These are phyloP conservation scores for Solanum sejunctum DNA, from an alignment of 257 asterid genomes.

Conservation along the genomic window DNA sequence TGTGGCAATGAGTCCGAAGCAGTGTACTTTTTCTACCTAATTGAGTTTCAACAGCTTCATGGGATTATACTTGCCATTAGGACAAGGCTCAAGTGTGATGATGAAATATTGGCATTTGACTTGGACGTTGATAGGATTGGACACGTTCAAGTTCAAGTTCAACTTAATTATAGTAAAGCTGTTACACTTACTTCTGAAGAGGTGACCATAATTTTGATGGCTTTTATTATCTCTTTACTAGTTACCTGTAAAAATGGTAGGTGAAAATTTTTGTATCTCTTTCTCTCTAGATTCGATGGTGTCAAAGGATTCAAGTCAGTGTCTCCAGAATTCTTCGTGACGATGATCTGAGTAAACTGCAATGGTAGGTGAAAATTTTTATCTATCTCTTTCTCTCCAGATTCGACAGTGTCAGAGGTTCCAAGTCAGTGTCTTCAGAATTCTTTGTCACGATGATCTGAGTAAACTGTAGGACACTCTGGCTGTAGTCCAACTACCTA, in stretches of 20 bases:
- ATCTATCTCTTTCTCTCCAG: no score
- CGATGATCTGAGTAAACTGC: conserved; percentile 23
- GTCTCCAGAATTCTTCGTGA: conserved; percentile 41
- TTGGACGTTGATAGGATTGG: conserved; percentile 47
- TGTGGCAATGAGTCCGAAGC: conserved; percentile 1
- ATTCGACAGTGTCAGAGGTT: no score
- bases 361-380: no score
- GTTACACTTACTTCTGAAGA: conserved; percentile 15
- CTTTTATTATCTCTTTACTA: background rate
- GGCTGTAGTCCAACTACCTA: background rate
- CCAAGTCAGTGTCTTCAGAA: no score
- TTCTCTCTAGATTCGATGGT: conserved; percentile 35
- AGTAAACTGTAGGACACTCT: conserved; percentile 9
- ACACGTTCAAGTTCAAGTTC: conserved; percentile 12
- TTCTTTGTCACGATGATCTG: no score
- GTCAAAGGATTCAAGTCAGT: conserved; percentile 45
- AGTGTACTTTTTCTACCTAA: conserved; percentile 31
- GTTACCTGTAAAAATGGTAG: background rate
- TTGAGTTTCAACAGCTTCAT: conserved; percentile 36
- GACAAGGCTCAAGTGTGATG: conserved; percentile 30
- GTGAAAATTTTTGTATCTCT: background rate
- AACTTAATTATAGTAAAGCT: conserved; percentile 18
- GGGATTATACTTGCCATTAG: conserved; percentile 44
- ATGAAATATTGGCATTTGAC: conserved; percentile 21
- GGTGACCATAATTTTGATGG: conserved; percentile 23